Evolutionary conservation across 768 basidiomycete species (phyloP).

Genomic region (Chalciporus piperatus): DNA sequence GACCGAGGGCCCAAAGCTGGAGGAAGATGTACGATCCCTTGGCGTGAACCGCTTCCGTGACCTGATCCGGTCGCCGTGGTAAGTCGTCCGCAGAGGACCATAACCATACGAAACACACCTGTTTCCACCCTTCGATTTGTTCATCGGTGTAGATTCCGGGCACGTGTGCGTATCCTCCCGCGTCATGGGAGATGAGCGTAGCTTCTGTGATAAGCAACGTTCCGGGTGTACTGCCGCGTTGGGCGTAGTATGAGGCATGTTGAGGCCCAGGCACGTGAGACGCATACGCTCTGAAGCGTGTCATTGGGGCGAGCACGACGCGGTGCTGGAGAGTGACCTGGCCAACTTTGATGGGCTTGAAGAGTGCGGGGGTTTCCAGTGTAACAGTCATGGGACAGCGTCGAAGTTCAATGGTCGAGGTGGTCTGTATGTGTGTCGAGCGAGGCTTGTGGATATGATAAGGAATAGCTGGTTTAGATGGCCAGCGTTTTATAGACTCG

Average conservation of each 20-base stretch:
- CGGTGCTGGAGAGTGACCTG: constrained; percentile 42
- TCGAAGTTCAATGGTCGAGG: constrained; percentile 4
- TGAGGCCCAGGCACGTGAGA: constrained; percentile 35
- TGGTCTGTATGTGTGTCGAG: too few species aligned
- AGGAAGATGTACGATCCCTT: constrained; percentile 43
- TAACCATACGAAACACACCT: too few species aligned
- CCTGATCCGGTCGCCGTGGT: constrained; percentile 25
- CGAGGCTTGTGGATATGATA: too few species aligned
- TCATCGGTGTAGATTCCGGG: background rate
- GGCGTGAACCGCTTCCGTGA: constrained; percentile 57
- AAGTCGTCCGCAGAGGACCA: constrained; percentile 10
- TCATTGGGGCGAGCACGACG: constrained; percentile 52
- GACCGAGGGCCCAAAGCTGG: constrained; percentile 56
- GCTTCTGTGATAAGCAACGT: background rate
- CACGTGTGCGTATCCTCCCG: background rate
- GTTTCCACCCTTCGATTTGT: background rate
- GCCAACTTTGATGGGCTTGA: constrained; percentile 46
- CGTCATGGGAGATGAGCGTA: background rate
- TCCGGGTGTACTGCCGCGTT: constrained; percentile 31
- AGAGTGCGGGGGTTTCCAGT: constrained; percentile 30
- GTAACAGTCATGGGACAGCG: background rate
- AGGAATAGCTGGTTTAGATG: too few species aligned
- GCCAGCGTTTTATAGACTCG: too few species aligned
- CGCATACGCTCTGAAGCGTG: constrained; percentile 40
- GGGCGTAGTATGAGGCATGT: constrained; percentile 42